Conservation (phyloP, 2,329 filamentous ascomycete genomes). For the Xylaria sp. region DNA sequence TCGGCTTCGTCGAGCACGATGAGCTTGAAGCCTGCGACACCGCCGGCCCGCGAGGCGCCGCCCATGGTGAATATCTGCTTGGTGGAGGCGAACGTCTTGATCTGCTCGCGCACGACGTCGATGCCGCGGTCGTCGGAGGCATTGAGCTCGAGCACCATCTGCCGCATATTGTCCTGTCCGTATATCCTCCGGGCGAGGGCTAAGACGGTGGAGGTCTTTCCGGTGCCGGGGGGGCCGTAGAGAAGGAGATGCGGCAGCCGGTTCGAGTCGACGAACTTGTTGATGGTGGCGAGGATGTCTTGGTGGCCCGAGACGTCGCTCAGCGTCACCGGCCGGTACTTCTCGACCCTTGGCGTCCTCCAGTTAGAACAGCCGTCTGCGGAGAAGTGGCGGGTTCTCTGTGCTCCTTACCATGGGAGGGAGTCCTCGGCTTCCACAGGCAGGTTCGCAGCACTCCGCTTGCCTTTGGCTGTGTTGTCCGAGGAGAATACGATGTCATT, state of each 20-base stretch:
- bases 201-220: constrained; percentile 96
- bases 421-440: constrained; percentile 94
- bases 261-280: constrained; percentile 96
- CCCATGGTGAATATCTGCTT: constrained; percentile 90
- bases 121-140: constrained; percentile 97
- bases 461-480: constrained; percentile 81
- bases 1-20: constrained; percentile 99
- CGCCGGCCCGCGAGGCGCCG: constrained; percentile 57
- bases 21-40: constrained; percentile 85
- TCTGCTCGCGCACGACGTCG: constrained; percentile 97
- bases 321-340: constrained; percentile 89
- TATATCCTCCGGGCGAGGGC: constrained; percentile 95
- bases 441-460: constrained; percentile 90
- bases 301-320: constrained; percentile 96
- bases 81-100: constrained; percentile 98
- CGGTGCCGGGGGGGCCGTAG: constrained; percentile 95
- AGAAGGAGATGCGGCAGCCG: constrained; percentile 94
- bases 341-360: constrained; percentile 80
- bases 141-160: constrained; percentile 98
- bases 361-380: constrained; percentile 48
- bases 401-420: constrained; percentile 82
- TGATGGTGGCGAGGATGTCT: constrained; percentile 96
- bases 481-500: constrained; percentile 75
- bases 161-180: constrained; percentile 88
- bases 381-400: constrained; percentile 31